Percentiles rank a stretch among this genome's conserved stretches.
These are phyloP conservation scores for Sarocladium oryzae DNA, from an alignment of 2,329 filamentous ascomycete genomes.

Conservation along the genomic window DNA sequence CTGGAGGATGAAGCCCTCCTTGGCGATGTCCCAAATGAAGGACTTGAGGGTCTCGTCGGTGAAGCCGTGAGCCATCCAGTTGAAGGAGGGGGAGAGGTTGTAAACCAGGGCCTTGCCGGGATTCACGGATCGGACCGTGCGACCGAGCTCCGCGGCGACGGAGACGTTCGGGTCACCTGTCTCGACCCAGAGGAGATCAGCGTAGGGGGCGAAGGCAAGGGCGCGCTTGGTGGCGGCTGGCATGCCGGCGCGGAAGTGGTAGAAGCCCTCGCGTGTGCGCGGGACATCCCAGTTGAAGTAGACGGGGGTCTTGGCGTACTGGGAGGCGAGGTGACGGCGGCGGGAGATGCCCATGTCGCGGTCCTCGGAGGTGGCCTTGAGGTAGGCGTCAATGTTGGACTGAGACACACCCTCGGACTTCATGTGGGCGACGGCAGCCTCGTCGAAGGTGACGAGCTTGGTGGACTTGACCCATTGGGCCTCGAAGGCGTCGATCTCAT, in stretches of 20 bases:
- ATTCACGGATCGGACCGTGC: constrained; percentile 61
- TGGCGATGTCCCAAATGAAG: constrained; percentile 95
- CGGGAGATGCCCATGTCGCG: constrained; percentile 71
- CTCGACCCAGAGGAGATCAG: constrained; percentile 95
- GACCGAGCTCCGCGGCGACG: constrained; percentile 69
- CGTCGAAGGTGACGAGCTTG: constrained; percentile 83
- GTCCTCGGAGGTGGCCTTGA: constrained; percentile 53
- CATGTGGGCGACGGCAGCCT: constrained; percentile 76
- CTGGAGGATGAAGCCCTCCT: constrained; percentile 72
- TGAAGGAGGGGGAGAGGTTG: constrained; percentile 94
- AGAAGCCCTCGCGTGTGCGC: constrained; percentile 87
- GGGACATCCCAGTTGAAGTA: constrained; percentile 89
- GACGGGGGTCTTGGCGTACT: constrained; percentile 61
- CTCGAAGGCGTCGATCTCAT: constrained; percentile 82
- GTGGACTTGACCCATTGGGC: constrained; percentile 82
- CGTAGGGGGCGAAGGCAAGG: constrained; percentile 83
- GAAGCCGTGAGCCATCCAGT: constrained; percentile 97
- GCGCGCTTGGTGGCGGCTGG: constrained; percentile 86
- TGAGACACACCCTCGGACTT: constrained; percentile 56
- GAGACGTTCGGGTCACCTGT: constrained; percentile 81
- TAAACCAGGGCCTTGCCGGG: constrained; percentile 90
- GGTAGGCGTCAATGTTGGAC: constrained; percentile 61
- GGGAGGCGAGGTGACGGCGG: constrained; percentile 64
- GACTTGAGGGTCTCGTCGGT: constrained; percentile 72
- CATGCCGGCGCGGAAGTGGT: constrained; percentile 83